Evolutionary conservation across 106 monocot genomes (phyloP).

Genomic region (Posidonia australis): DNA sequence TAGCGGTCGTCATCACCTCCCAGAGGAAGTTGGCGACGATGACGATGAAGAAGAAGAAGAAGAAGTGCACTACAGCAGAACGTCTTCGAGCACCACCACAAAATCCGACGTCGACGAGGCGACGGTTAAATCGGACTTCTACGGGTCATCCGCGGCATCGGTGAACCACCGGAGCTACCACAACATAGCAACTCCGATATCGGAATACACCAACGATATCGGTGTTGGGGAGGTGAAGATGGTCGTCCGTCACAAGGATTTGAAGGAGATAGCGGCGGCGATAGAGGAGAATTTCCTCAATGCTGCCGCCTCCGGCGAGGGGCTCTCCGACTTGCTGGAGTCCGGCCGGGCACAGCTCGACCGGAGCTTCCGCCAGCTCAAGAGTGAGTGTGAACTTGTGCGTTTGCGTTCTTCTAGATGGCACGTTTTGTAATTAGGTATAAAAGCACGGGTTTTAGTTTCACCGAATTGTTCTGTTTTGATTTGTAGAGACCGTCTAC

Average conservation of each 20-base stretch:
- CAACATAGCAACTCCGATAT: not conserved
- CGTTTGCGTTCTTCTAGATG: not conserved
- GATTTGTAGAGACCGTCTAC: conserved; percentile 88
- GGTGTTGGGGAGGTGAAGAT: conserved; percentile 12
- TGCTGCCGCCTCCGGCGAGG: conserved; percentile 57
- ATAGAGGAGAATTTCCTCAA: conserved; percentile 72
- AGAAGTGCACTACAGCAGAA: conserved; percentile 6
- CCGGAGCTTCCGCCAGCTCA: conserved; percentile 69
- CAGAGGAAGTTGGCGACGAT: conserved; percentile 12
- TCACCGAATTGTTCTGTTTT: not conserved
- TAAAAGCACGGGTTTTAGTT: not conserved
- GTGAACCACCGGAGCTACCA: conserved; percentile 9
- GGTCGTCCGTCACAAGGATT: conserved; percentile 58
- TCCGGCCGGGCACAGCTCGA: conserved; percentile 69
- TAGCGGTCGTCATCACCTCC: not conserved
- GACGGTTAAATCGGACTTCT: not conserved
- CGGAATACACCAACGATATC: not conserved
- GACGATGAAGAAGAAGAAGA: not conserved
- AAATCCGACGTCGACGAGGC: not conserved
- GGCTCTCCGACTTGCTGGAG: conserved; percentile 68
- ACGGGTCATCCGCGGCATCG: not conserved
- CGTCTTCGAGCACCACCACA: not conserved
- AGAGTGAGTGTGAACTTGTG: conserved; percentile 47
- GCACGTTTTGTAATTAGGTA: not conserved
- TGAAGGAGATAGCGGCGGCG: conserved; percentile 66